Percentiles rank a stretch among this genome's conserved stretches.
These are phyloP conservation scores for Rhizopogon vesiculosus DNA, from an alignment of 768 basidiomycete genomes.

Conservation along the genomic window DNA sequence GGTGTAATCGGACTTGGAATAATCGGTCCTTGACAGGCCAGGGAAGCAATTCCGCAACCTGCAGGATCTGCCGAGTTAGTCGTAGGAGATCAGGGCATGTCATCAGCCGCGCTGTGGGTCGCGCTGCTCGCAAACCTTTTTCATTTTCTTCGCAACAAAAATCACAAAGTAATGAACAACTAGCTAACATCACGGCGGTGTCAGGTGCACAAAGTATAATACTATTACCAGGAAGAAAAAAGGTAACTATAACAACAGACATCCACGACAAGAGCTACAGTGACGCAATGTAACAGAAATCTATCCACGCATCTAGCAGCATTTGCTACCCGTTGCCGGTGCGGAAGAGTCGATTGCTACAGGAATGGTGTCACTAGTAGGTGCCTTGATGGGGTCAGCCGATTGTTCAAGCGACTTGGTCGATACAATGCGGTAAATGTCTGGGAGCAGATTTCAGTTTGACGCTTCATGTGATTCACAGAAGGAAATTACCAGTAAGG, in stretches of 20 bases:
- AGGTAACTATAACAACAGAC: constrained; percentile 18
- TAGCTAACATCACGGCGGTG: neutral
- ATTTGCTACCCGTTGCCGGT: constrained; percentile 49
- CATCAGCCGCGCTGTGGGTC: constrained; percentile 82
- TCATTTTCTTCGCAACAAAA: neutral
- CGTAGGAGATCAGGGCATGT: constrained; percentile 84
- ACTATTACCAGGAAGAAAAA: constrained; percentile 12
- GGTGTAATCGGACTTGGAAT: constrained; percentile 69
- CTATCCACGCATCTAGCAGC: constrained; percentile 42
- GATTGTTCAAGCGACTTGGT: constrained; percentile 90
- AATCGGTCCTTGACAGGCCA: constrained; percentile 81
- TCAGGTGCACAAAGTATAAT: neutral
- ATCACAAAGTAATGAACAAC: neutral
- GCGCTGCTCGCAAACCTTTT: constrained; percentile 75
- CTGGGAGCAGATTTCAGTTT: constrained; percentile 34
- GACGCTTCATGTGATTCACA: neutral
- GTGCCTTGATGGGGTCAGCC: constrained; percentile 70
- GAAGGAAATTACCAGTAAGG: constrained; percentile 58
- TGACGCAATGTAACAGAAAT: constrained; percentile 1
- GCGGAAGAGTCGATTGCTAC: constrained; percentile 66
- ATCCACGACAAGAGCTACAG: constrained; percentile 8
- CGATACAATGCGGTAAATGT: constrained; percentile 97
- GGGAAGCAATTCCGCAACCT: constrained; percentile 93
- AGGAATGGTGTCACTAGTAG: constrained; percentile 79
- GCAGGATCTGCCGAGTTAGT: constrained; percentile 87